A percentile compares a stretch with the other conserved stretches of the same genome.
phyloP scores from a whole-genome alignment of 1,284 basidiomycete species.

The Apiotrichum sp. region DNA sequence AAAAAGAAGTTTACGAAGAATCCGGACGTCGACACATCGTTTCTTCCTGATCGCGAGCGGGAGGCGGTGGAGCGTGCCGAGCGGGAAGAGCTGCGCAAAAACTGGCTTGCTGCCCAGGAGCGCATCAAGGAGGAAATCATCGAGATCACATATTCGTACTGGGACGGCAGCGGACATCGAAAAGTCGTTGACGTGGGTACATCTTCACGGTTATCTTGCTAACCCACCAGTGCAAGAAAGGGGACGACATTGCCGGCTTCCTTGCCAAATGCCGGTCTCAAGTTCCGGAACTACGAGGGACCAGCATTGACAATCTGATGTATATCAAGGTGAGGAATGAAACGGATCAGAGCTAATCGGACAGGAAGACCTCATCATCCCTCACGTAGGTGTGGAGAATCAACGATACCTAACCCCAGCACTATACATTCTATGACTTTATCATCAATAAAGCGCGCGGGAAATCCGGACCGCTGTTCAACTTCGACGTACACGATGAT shows the following conservation, averaged over 20 bases:
- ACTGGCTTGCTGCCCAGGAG: constrained; percentile 79
- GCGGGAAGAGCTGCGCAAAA: constrained; percentile 78
- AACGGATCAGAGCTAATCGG: background rate
- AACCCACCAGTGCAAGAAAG: constrained; percentile 80
- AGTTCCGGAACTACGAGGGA: constrained; percentile 81
- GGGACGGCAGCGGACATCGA: constrained; percentile 96
- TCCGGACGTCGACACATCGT: constrained; percentile 93
- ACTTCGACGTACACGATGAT: constrained; percentile 98
- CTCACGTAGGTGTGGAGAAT: constrained; percentile 58
- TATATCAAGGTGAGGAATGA: constrained; percentile 73
- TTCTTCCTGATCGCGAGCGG: constrained; percentile 91
- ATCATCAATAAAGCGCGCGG: constrained; percentile 97
- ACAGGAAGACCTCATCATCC: constrained; percentile 89
- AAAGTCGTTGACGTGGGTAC: constrained; percentile 76
- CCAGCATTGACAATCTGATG: constrained; percentile 94
- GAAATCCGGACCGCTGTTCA: constrained; percentile 96
- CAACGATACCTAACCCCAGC: constrained; percentile 51
- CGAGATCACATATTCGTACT: constrained; percentile 74
- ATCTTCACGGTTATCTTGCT: background rate
- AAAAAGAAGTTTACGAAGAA: constrained; percentile 88
- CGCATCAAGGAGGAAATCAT: constrained; percentile 37
- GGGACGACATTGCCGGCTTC: constrained; percentile 83
- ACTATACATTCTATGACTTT: constrained; percentile 97
- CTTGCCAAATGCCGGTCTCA: constrained; percentile 88
- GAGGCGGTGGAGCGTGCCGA: constrained; percentile 85